Evolutionary conservation across 371 early-diverging fungal species (phyloP).

Genomic region (Mortierella sp.): DNA sequence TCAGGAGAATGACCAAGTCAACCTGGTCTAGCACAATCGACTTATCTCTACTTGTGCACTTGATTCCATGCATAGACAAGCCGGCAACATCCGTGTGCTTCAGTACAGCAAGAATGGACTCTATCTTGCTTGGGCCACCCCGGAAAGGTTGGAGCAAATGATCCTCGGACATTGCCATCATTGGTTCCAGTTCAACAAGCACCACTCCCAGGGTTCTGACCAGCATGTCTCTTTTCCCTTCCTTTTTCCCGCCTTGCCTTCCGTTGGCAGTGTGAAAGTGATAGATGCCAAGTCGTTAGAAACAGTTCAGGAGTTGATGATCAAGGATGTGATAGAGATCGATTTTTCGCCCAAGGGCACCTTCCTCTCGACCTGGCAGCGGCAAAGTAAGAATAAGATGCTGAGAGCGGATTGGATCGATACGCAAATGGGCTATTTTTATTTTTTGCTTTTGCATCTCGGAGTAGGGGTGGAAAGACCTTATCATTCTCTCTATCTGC

Average conservation of each 20-base stretch:
- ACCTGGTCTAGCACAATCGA: constrained; percentile 8
- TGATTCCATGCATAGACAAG: constrained; percentile 56
- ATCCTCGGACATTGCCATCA: too few relatives aligned
- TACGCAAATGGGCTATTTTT: too few relatives aligned
- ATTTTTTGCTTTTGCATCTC: background rate
- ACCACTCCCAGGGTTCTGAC: too few relatives aligned
- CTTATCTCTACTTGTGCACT: constrained; percentile 6
- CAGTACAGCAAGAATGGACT: constrained; percentile 87
- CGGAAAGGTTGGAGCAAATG: constrained; percentile 63
- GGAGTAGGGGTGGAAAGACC: background rate
- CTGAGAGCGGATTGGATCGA: background rate
- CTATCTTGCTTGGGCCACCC: constrained; percentile 80
- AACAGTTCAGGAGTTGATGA: constrained; percentile 71
- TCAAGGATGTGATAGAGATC: constrained; percentile 81
- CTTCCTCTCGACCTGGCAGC: constrained; percentile 90
- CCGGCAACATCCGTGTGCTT: constrained; percentile 71
- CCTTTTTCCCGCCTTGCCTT: background rate
- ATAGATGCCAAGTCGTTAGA: constrained; percentile 73
- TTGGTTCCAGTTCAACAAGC: too few relatives aligned
- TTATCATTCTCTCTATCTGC: background rate
- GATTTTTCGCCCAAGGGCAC: constrained; percentile 92
- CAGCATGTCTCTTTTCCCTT: background rate
- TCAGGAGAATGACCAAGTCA: background rate
- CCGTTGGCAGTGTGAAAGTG: constrained; percentile 70
- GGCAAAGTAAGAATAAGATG: constrained; percentile 67